phyloP scores from a whole-genome alignment of 2,329 filamentous ascomycete genomes.

The Hypomyces perniciosus region DNA sequence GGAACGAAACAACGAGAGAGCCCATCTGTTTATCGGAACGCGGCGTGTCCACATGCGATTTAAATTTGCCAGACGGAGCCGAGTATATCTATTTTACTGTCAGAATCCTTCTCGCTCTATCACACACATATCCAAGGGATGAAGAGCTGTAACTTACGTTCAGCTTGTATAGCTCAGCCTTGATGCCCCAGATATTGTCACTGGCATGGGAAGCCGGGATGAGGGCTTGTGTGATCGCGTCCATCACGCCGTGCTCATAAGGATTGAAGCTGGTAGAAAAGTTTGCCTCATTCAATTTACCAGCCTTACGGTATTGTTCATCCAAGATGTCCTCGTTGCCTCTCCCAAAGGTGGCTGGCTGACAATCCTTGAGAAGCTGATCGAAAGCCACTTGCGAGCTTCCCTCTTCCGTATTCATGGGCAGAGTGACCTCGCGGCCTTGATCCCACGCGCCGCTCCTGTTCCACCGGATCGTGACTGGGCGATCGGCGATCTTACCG shows the following conservation, averaged over 20 bases:
- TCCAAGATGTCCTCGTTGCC: slow-evolving; percentile 43
- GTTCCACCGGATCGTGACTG: background rate
- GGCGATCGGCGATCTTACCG: background rate
- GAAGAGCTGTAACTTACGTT: background rate
- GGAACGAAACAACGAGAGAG: slow-evolving; percentile 48
- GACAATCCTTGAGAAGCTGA: background rate
- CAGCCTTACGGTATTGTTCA: slow-evolving; percentile 46
- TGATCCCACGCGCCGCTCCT: background rate
- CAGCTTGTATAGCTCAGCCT: background rate
- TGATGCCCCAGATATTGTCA: too few species aligned
- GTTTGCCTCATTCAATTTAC: slow-evolving; percentile 39
- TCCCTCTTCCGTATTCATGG: background rate
- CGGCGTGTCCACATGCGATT: slow-evolving; percentile 48
- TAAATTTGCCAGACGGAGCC: slow-evolving; percentile 44
- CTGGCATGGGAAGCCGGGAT: background rate
- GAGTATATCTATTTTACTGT: slow-evolving; percentile 39
- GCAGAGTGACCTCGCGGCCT: background rate
- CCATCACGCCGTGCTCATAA: too few species aligned
- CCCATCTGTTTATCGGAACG: slow-evolving; percentile 43
- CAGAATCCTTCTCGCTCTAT: background rate
- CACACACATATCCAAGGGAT: background rate
- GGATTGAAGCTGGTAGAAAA: slow-evolving; percentile 35
- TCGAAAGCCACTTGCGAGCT: background rate
- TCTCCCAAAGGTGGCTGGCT: slow-evolving; percentile 44
- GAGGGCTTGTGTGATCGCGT: background rate